These are phyloP conservation scores for Ascocoryne sarcoides DNA, from an alignment of 2,329 filamentous ascomycete genomes.

Conservation along the genomic window DNA sequence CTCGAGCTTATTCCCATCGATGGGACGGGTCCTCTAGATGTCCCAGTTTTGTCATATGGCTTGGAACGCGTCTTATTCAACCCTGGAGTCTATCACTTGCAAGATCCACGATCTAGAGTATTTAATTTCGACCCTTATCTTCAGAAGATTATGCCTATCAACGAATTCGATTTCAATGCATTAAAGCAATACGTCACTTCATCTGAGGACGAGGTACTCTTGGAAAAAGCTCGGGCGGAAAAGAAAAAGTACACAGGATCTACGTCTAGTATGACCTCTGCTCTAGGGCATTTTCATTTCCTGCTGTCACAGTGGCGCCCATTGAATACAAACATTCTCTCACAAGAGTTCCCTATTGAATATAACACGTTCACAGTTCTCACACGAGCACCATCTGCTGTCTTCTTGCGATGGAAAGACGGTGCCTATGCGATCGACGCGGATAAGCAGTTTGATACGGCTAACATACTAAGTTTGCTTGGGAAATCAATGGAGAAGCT, in stretches of 20 bases:
- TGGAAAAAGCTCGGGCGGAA: conserved; percentile 56
- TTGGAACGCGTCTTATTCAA: conserved; percentile 72
- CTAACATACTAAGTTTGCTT: conserved; percentile 82
- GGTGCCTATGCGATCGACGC: conserved; percentile 91
- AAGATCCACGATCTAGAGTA: conserved; percentile 77
- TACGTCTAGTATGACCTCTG: conserved; percentile 90
- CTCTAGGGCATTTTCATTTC: conserved; percentile 85
- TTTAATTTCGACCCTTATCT: conserved; percentile 98
- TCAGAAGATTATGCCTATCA: conserved; percentile 82
- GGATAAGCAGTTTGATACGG: conserved; percentile 81
- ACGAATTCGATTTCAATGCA: conserved; percentile 85
- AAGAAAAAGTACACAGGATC: conserved; percentile 83
- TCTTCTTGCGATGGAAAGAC: conserved; percentile 74
- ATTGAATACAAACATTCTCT: conserved; percentile 59
- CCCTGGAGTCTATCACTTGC: conserved; percentile 81
- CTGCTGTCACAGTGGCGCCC: conserved; percentile 76
- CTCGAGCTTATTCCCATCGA: conserved; percentile 24
- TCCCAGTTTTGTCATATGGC: conserved; percentile 27
- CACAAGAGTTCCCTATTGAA: conserved; percentile 54
- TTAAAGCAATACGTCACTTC: conserved; percentile 85
- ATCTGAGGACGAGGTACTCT: conserved; percentile 68
- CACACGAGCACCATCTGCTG: conserved; percentile 63
- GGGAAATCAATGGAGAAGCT: conserved; percentile 97
- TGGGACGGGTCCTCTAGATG: conserved; percentile 18
- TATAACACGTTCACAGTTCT: conserved; percentile 63